Evolutionary conservation across 176 grass and related monocot genomes (phyloP).

Genomic region (Carex kokanica): DNA sequence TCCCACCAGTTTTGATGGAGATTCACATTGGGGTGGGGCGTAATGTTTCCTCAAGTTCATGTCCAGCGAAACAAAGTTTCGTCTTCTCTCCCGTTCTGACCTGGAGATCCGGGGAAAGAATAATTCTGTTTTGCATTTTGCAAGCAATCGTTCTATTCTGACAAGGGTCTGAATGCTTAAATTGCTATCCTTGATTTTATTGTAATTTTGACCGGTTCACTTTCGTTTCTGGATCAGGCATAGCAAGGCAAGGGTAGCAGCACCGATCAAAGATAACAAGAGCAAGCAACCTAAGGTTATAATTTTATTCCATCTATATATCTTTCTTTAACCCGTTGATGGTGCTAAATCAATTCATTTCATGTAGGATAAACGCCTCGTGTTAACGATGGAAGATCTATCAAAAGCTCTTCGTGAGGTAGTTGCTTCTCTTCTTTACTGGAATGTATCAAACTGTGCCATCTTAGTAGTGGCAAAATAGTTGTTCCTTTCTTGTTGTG

Average conservation of each 20-base stretch:
- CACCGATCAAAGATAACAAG: constrained; percentile 97
- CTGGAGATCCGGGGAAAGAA: neutral
- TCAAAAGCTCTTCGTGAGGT: constrained; percentile 89
- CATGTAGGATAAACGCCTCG: constrained; percentile 87
- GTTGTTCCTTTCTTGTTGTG: neutral
- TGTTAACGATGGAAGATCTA: constrained; percentile 96
- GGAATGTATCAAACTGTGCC: neutral
- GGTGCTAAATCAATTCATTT: constrained; percentile 2
- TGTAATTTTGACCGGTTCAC: constrained; percentile 7
- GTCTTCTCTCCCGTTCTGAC: too few relatives aligned
- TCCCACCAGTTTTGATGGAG: too few relatives aligned
- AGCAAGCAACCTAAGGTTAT: constrained; percentile 94
- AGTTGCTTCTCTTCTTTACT: neutral
- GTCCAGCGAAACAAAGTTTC: too few relatives aligned
- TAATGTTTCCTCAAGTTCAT: too few relatives aligned
- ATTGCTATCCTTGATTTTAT: neutral
- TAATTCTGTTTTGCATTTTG: neutral
- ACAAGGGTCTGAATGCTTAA: neutral
- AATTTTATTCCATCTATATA: constrained; percentile 9
- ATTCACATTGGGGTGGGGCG: too few relatives aligned
- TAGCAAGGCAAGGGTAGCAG: constrained; percentile 87
- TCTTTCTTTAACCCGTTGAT: neutral
- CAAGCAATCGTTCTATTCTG: neutral
- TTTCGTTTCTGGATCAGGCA: constrained; percentile 47
- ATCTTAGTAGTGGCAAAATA: neutral